Evolutionary conservation across 805 yeast species (phyloP).

Genomic region (Yamadazyma ubonensis): DNA sequence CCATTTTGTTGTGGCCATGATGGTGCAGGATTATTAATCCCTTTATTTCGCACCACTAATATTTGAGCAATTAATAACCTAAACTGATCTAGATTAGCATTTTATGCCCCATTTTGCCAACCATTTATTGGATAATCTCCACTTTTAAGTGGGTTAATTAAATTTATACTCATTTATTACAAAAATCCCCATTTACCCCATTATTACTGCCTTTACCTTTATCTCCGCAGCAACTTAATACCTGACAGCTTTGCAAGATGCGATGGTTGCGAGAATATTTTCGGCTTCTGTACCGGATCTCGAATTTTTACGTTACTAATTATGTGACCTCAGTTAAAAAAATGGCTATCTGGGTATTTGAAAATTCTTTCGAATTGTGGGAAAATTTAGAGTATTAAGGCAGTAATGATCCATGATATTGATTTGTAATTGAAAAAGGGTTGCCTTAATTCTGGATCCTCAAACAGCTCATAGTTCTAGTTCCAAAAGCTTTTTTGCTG

Average conservation of each 20-base stretch:
- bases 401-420: too few relatives aligned
- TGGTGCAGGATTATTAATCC: conserved; percentile 6
- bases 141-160: conserved; percentile 1
- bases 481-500: too few relatives aligned
- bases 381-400: too few relatives aligned
- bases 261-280: not conserved
- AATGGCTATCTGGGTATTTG: not conserved
- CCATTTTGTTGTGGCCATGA: conserved; percentile 1
- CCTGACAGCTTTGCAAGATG: not conserved
- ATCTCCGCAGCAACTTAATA: not conserved
- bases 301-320: not conserved
- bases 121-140: not conserved
- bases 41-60: conserved; percentile 4
- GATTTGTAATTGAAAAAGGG: too few relatives aligned
- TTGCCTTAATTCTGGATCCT: too few relatives aligned
- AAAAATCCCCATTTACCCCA: too few relatives aligned
- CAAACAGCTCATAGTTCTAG: too few relatives aligned
- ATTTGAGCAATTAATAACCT: conserved; percentile 10
- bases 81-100: conserved; percentile 1
- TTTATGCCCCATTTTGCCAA: not conserved
- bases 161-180: too few relatives aligned
- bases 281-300: not conserved
- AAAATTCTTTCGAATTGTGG: too few relatives aligned
- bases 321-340: not conserved
- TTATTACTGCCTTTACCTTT: not conserved